Evolutionary conservation across 441 rosid genomes (phyloP).

Genomic region (Erodium moschatum): DNA sequence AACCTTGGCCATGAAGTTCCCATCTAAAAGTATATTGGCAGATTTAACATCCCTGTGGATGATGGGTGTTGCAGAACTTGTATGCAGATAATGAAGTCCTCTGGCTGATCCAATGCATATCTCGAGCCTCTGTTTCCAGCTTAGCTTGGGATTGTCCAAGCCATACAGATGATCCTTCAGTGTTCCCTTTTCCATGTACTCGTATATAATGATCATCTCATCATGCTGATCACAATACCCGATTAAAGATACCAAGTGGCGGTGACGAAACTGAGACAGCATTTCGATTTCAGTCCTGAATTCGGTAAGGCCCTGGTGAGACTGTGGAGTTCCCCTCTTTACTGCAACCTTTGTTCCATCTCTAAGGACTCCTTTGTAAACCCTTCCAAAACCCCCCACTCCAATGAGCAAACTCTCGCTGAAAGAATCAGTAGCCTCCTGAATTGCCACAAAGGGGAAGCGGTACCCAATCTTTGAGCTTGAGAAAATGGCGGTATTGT

Average conservation of each 20-base stretch:
- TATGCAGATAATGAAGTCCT: constrained; percentile 28
- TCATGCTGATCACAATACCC: constrained; percentile 23
- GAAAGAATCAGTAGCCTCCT: constrained; percentile 21
- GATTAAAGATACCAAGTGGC: constrained; percentile 22
- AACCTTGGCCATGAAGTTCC: constrained; percentile 21
- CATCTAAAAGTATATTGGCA: constrained; percentile 22
- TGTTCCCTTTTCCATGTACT: constrained; percentile 23
- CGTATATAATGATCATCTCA: constrained; percentile 24
- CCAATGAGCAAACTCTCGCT: constrained; percentile 20
- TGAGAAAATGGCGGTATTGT: constrained; percentile 32
- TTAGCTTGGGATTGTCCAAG: constrained; percentile 10
- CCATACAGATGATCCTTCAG: constrained; percentile 20
- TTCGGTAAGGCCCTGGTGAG: constrained; percentile 22
- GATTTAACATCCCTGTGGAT: constrained; percentile 26
- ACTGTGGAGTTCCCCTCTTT: constrained; percentile 20
- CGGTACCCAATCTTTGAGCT: constrained; percentile 85
- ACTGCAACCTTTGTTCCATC: constrained; percentile 20
- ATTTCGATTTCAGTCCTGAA: constrained; percentile 25
- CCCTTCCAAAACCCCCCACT: constrained; percentile 18
- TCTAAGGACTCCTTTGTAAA: constrained; percentile 17
- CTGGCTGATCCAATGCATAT: constrained; percentile 24
- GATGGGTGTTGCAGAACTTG: constrained; percentile 17
- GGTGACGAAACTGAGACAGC: constrained; percentile 22
- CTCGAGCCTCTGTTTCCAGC: constrained; percentile 23
- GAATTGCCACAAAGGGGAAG: constrained; percentile 35